Conservation (phyloP, 306 rosid species). For the Medicago arabica region DNA sequence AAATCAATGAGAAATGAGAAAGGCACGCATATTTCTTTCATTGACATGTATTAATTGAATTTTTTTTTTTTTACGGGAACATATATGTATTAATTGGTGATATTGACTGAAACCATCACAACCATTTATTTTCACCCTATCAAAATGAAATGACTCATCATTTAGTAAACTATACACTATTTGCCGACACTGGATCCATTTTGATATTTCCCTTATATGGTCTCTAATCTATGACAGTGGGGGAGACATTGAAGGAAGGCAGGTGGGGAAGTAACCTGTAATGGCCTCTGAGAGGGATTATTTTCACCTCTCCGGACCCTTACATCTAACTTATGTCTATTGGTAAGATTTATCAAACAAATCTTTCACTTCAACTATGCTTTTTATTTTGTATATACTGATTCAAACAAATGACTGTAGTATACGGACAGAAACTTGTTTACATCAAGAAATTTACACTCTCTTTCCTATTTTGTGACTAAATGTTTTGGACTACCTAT, state of each 20-base stretch:
- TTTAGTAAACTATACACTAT: conserved; percentile 6
- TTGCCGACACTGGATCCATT: not conserved
- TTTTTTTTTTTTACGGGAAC: too few species aligned
- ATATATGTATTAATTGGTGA: not conserved
- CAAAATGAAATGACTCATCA: conserved; percentile 3
- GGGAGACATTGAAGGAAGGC: conserved; percentile 45
- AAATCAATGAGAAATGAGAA: too few species aligned
- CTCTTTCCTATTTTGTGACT: not conserved
- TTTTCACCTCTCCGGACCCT: conserved; percentile 83
- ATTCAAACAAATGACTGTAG: not conserved
- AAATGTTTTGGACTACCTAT: not conserved
- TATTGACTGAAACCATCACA: conserved; percentile 5
- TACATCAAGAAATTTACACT: not conserved
- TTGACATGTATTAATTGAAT: conserved; percentile 24
- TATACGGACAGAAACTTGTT: not conserved
- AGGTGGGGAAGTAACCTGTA: conserved; percentile 23
- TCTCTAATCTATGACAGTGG: conserved; percentile 8
- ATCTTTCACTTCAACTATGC: not conserved
- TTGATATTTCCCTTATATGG: not conserved
- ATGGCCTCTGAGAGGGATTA: conserved; percentile 79
- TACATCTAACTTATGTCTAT: conserved; percentile 68
- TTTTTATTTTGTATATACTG: not conserved
- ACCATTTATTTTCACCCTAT: not conserved
- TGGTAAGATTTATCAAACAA: conserved; percentile 59
- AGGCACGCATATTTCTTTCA: too few species aligned